Conservation (phyloP, 1,139 yeast species). For the Saccharomyces hybrid region DNA sequence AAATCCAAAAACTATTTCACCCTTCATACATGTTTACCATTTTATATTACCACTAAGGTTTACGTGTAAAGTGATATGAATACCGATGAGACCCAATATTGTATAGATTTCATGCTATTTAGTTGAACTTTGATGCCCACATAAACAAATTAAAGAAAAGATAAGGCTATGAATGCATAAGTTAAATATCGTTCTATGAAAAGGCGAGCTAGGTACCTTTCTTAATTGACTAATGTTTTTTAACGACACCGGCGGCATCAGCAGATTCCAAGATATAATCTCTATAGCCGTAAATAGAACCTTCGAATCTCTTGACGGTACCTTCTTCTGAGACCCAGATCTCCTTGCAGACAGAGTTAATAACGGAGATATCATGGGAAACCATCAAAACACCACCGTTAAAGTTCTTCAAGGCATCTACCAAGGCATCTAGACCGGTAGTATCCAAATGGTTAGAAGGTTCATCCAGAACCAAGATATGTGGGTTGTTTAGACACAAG, state of each 20-base stretch:
- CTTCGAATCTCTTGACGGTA: constrained; percentile 70
- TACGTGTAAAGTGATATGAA: neutral
- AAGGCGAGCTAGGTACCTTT: neutral
- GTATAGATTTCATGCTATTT: neutral
- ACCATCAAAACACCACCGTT: constrained; percentile 97
- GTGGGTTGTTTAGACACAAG: constrained; percentile 85
- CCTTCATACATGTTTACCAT: neutral
- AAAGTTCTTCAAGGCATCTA: constrained; percentile 79
- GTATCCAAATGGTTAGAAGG: constrained; percentile 99
- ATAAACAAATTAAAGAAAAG: neutral
- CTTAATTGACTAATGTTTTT: constrained; percentile 47
- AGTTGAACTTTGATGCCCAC: neutral
- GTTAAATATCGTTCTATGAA: neutral
- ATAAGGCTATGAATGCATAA: neutral
- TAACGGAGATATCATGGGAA: constrained; percentile 90
- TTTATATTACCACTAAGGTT: neutral
- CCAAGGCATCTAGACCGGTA: constrained; percentile 93
- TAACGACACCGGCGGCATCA: constrained; percentile 80
- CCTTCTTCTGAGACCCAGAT: constrained; percentile 93
- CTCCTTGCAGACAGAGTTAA: constrained; percentile 80
- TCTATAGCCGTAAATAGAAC: constrained; percentile 81
- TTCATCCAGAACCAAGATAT: constrained; percentile 86
- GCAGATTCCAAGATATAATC: constrained; percentile 76
- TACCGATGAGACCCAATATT: neutral
- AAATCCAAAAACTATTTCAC: neutral